These are phyloP conservation scores for Staphylotrichum longicolle DNA, from an alignment of 495 filamentous ascomycete genomes.

Conservation along the genomic window DNA sequence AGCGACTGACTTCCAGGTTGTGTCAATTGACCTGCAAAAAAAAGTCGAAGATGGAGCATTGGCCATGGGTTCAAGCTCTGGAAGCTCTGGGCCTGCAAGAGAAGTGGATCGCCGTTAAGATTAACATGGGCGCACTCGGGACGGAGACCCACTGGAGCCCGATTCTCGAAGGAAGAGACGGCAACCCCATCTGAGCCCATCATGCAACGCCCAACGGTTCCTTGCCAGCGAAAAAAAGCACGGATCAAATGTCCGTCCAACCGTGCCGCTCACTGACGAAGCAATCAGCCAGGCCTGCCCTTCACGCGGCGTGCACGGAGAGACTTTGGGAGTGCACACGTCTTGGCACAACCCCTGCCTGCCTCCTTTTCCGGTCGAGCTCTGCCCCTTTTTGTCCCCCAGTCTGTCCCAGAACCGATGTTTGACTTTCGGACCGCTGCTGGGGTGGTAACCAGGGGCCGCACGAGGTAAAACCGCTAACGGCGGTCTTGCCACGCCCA, in stretches of 20 bases:
- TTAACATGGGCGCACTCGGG: constrained; percentile 29
- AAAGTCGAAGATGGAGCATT: constrained; percentile 17
- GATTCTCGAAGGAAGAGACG: constrained; percentile 6
- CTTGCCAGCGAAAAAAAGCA: neutral
- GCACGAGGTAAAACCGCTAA: constrained; percentile 10
- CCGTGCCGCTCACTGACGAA: constrained; percentile 18
- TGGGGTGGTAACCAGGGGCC: constrained; percentile 21
- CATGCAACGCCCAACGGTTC: constrained; percentile 2
- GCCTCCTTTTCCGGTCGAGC: neutral
- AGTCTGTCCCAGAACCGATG: neutral
- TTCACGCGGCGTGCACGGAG: constrained; percentile 7
- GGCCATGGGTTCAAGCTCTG: constrained; percentile 11
- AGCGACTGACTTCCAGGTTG: constrained; percentile 1
- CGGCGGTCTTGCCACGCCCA: constrained; percentile 4
- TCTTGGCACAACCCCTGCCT: constrained; percentile 6
- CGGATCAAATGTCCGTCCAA: constrained; percentile 18
- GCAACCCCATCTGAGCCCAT: neutral
- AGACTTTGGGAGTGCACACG: neutral
- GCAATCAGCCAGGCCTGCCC: neutral
- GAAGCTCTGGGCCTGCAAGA: constrained; percentile 1
- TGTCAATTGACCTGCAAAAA: constrained; percentile 15
- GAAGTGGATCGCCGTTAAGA: constrained; percentile 9
- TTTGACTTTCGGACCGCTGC: constrained; percentile 18
- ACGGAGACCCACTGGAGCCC: constrained; percentile 5
- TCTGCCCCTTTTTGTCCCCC: constrained; percentile 3